Evolutionary conservation across 1,284 basidiomycete genomes (phyloP).

Genomic region (Ustilago xerochloae): DNA sequence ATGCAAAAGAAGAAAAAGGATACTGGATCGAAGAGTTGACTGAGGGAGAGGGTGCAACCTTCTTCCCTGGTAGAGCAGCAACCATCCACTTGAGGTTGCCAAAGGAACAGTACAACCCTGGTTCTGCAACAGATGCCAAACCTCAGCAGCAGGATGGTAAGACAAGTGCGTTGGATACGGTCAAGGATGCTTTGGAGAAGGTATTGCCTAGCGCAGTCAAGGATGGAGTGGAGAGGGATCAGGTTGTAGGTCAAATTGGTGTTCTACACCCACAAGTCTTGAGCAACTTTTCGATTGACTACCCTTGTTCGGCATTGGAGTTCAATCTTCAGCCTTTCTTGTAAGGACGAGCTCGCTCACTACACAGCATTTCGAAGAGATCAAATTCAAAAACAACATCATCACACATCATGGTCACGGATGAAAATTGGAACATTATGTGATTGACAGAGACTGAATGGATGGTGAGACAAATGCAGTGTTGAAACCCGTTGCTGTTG

Average conservation of each 20-base stretch:
- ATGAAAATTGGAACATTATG: too few relatives aligned
- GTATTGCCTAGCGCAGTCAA: conserved; percentile 6
- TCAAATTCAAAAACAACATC: background rate
- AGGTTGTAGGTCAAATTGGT: conserved; percentile 50
- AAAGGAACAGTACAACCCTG: conserved; percentile 21
- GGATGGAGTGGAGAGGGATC: conserved; percentile 3
- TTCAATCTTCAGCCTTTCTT: conserved; percentile 92
- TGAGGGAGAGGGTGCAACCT: conserved; percentile 78
- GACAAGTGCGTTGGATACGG: conserved; percentile 25
- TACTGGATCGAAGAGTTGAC: conserved; percentile 80
- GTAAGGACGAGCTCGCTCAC: conserved; percentile 69
- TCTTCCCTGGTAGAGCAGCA: conserved; percentile 93
- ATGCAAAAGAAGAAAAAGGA: conserved; percentile 73
- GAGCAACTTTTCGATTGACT: conserved; percentile 72
- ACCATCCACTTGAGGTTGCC: conserved; percentile 82
- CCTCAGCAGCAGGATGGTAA: background rate
- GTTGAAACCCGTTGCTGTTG: conserved; percentile 21
- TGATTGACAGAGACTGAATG: too few relatives aligned
- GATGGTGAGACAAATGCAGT: background rate
- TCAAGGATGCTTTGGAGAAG: conserved; percentile 29
- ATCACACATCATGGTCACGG: background rate
- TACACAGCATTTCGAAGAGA: background rate
- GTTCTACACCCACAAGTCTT: conserved; percentile 64
- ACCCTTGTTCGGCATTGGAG: conserved; percentile 95
- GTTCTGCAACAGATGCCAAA: conserved; percentile 14